Conservation (phyloP, 2,329 filamentous ascomycete species). For the Claviceps purpurea region DNA sequence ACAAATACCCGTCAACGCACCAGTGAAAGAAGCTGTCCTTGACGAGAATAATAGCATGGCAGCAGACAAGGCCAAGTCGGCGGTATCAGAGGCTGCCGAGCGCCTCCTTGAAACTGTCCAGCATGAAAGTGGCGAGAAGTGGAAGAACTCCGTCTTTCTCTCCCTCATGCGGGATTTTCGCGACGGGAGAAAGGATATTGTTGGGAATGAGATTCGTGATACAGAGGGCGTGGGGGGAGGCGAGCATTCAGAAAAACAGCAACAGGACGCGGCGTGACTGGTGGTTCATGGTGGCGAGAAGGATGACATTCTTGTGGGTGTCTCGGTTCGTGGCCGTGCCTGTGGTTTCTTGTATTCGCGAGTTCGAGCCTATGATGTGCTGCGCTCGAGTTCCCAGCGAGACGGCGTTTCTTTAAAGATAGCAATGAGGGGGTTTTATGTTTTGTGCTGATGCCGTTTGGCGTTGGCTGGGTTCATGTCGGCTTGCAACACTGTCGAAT, state of each 20-base stretch:
- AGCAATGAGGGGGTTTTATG: neutral
- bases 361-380: neutral
- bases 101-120: slow-evolving; percentile 29
- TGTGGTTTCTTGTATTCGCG: too few relatives aligned
- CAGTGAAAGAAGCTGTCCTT: slow-evolving; percentile 5
- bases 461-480: too few relatives aligned
- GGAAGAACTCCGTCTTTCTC: slow-evolving; percentile 32
- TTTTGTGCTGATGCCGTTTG: too few relatives aligned
- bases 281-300: neutral
- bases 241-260: neutral
- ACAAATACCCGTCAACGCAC: slow-evolving; percentile 4
- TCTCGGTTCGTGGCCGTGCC: too few relatives aligned
- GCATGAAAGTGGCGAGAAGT: slow-evolving; percentile 31
- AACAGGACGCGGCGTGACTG: slow-evolving; percentile 8
- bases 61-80: slow-evolving; percentile 17
- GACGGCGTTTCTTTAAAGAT: neutral
- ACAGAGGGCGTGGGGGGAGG: slow-evolving; percentile 10
- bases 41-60: slow-evolving; percentile 1
- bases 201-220: slow-evolving; percentile 26
- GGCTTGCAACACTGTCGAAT: too few relatives aligned
- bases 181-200: slow-evolving; percentile 30
- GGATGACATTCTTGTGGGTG: too few relatives aligned
- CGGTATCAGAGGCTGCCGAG: slow-evolving; percentile 29
- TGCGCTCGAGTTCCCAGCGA: neutral
- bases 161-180: slow-evolving; percentile 32